Evolutionary conservation across 78 protist species (phyloP).

Genomic region (Isochrysis galbana): DNA sequence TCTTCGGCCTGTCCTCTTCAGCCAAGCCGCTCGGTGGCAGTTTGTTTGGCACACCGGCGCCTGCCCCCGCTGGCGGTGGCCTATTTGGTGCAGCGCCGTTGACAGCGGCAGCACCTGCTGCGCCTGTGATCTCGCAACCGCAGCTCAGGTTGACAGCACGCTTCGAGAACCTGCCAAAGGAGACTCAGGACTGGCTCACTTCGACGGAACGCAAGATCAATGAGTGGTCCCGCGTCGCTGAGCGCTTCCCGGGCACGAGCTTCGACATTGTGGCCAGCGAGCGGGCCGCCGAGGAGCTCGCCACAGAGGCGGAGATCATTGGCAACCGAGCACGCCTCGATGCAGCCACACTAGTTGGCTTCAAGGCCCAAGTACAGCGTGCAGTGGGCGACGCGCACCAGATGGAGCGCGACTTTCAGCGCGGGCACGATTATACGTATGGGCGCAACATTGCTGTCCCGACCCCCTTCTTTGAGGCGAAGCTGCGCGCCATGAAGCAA

Average conservation of each 20-base stretch:
- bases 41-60: not conserved
- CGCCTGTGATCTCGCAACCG: not conserved
- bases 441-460: not conserved
- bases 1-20: too few species aligned
- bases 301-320: not conserved
- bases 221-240: not conserved
- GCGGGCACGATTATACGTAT: not conserved
- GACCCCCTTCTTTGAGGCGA: not conserved
- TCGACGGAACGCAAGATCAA: not conserved
- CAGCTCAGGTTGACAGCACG: not conserved
- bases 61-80: not conserved
- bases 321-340: not conserved
- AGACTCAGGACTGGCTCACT: not conserved
- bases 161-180: not conserved
- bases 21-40: too few species aligned
- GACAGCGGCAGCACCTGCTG: not conserved
- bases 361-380: not conserved
- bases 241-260: not conserved
- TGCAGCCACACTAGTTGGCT: not conserved
- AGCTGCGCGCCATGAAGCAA: not conserved
- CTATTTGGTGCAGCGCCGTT: not conserved
- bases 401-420: not conserved
- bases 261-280: not conserved
- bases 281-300: not conserved
- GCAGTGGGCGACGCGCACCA: not conserved